These are phyloP conservation scores for Trichophyton rubrum DNA, from an alignment of 2,329 filamentous ascomycete genomes.

Conservation along the genomic window DNA sequence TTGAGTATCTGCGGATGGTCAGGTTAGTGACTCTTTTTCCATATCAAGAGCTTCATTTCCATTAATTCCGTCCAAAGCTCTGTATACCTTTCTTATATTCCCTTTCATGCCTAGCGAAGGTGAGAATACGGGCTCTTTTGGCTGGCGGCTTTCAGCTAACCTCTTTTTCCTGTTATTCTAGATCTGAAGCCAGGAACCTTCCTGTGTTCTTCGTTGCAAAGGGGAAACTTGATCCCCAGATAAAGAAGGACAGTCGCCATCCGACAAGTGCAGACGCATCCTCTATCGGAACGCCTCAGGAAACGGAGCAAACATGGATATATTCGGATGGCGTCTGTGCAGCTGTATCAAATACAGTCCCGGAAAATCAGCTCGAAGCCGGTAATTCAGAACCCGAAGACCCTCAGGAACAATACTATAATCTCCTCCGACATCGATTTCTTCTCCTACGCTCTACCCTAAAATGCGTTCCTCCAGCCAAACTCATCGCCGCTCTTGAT, in stretches of 20 bases:
- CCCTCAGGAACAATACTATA: slow-evolving; percentile 55
- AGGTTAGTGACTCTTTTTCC: slow-evolving; percentile 39
- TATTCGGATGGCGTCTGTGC: slow-evolving; percentile 72
- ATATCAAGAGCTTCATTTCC: not conserved
- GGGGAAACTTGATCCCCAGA: slow-evolving; percentile 8
- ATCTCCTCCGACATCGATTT: slow-evolving; percentile 54
- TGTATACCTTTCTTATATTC: not conserved
- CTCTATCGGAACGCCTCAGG: not conserved
- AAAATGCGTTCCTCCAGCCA: slow-evolving; percentile 41
- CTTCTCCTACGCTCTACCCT: slow-evolving; percentile 50
- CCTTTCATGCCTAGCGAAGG: not conserved
- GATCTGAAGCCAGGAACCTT: slow-evolving; percentile 15
- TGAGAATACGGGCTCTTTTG: not conserved
- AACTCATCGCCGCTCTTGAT: slow-evolving; percentile 43
- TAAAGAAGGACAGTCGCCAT: not conserved
- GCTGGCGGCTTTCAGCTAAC: not conserved
- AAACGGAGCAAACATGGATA: slow-evolving; percentile 40
- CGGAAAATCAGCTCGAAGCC: slow-evolving; percentile 19
- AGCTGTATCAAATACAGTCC: slow-evolving; percentile 39
- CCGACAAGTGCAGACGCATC: not conserved
- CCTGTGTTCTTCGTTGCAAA: slow-evolving; percentile 13
- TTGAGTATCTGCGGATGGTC: slow-evolving; percentile 59
- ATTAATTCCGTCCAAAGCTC: not conserved
- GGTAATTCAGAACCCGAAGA: slow-evolving; percentile 23
- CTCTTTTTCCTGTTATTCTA: slow-evolving; percentile 5